Conservation (phyloP, 2,329 filamentous ascomycete genomes). For the Orbilia ellipsospora region DNA sequence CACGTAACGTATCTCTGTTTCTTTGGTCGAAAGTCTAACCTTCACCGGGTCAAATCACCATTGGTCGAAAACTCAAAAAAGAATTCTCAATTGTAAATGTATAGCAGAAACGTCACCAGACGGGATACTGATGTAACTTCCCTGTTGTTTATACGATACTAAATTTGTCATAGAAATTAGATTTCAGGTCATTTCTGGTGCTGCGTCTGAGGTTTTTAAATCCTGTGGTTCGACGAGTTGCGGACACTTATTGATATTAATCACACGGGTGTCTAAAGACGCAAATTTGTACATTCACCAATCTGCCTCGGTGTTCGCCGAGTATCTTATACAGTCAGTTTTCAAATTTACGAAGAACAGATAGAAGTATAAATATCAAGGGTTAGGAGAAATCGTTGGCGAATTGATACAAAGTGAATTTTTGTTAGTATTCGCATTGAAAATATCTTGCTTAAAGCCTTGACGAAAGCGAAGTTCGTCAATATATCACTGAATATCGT, state of each 20-base stretch:
- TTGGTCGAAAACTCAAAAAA: background rate
- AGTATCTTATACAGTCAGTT: background rate
- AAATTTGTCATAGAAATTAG: constrained; percentile 42
- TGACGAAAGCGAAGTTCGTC: constrained; percentile 29
- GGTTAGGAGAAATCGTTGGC: constrained; percentile 2
- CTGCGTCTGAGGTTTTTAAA: background rate
- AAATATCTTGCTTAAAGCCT: background rate
- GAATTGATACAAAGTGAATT: constrained; percentile 1
- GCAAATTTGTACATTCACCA: constrained; percentile 10
- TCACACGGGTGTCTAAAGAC: background rate
- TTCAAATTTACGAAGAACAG: constrained; percentile 1
- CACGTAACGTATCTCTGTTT: constrained; percentile 12
- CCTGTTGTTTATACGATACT: constrained; percentile 7
- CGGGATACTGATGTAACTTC: constrained; percentile 26
- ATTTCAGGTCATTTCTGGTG: background rate
- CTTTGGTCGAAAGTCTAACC: background rate
- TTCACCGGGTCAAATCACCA: background rate
- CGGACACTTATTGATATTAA: background rate
- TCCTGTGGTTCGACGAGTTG: constrained; percentile 4
- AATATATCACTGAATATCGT: background rate
- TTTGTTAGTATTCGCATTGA: too few relatives aligned
- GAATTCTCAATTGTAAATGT: background rate
- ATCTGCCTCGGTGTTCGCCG: constrained; percentile 27
- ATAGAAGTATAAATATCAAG: constrained; percentile 1
- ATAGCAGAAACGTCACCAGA: constrained; percentile 25